A percentile compares a stretch with the other conserved stretches of the same genome.
Evolutionary conservation across 345 rosid species (phyloP).

Genomic region (Diplotaxis tenuifolia): DNA sequence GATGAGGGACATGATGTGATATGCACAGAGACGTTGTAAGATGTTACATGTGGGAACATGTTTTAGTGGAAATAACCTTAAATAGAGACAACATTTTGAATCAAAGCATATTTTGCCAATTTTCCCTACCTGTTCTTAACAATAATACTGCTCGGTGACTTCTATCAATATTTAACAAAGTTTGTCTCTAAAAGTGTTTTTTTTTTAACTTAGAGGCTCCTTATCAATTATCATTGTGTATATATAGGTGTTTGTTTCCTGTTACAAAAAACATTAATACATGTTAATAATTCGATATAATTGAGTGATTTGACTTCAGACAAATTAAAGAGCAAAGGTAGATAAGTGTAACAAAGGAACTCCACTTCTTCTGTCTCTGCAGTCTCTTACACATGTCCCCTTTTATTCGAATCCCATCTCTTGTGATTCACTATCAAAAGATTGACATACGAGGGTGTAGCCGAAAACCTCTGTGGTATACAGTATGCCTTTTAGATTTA

Average conservation of each 20-base stretch:
- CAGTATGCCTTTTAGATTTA: no score
- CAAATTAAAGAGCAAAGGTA: slow-evolving; percentile 28
- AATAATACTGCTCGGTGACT: slow-evolving; percentile 19
- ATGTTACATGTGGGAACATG: slow-evolving; percentile 39
- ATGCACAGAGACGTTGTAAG: slow-evolving; percentile 21
- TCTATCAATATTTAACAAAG: neutral
- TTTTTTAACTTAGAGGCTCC: neutral
- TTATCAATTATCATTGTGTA: neutral
- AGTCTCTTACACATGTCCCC: slow-evolving; percentile 20
- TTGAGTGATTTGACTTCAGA: slow-evolving; percentile 33
- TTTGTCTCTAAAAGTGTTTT: neutral
- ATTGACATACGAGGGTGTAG: no score
- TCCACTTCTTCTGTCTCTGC: slow-evolving; percentile 26
- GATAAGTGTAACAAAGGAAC: slow-evolving; percentile 20
- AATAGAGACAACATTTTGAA: slow-evolving; percentile 29
- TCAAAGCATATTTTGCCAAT: slow-evolving; percentile 14
- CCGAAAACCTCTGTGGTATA: no score
- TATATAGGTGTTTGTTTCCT: neutral
- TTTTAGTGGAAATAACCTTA: slow-evolving; percentile 35
- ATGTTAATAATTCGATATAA: neutral
- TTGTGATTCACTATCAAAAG: no score
- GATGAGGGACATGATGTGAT: slow-evolving; percentile 38
- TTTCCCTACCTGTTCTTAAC: slow-evolving; percentile 20
- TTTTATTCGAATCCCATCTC: slow-evolving; percentile 28
- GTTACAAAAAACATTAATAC: neutral